These are phyloP conservation scores for Fusarium miscanthi DNA, from an alignment of 2,329 filamentous ascomycete species.

Conservation along the genomic window DNA sequence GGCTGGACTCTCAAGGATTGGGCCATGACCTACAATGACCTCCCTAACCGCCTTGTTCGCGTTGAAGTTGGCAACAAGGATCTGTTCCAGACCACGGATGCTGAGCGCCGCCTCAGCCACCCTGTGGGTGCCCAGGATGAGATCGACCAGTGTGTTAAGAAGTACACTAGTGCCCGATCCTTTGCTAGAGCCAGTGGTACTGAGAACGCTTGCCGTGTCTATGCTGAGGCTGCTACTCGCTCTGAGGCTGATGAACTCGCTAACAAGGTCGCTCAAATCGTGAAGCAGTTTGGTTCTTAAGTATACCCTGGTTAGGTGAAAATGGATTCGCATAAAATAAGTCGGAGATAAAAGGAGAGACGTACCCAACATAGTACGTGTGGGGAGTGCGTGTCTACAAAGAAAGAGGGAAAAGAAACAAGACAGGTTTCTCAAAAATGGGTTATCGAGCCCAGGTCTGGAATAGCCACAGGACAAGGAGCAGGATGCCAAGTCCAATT, in stretches of 20 bases:
- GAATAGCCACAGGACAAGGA: constrained; percentile 10
- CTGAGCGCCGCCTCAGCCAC: constrained; percentile 86
- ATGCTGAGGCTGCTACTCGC: constrained; percentile 90
- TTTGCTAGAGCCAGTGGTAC: constrained; percentile 96
- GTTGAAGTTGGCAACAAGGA: constrained; percentile 91
- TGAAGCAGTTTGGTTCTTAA: constrained; percentile 66
- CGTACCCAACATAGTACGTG: neutral
- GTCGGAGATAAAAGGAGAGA: neutral
- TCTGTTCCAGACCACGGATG: constrained; percentile 90
- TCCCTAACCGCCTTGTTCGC: constrained; percentile 94
- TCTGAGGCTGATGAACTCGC: constrained; percentile 93
- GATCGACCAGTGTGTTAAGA: constrained; percentile 88
- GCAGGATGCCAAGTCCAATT: constrained; percentile 8
- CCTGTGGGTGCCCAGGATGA: constrained; percentile 83
- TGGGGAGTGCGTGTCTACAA: neutral
- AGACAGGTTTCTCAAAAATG: constrained; percentile 13
- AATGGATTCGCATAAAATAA: constrained; percentile 27
- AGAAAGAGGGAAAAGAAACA: constrained; percentile 6
- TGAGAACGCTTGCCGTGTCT: constrained; percentile 95
- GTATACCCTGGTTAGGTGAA: constrained; percentile 1
- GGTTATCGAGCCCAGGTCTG: constrained; percentile 12
- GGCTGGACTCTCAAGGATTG: constrained; percentile 90
- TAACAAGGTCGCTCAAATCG: constrained; percentile 80
- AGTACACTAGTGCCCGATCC: constrained; percentile 88
- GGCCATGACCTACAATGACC: constrained; percentile 91